These are phyloP conservation scores for Sphagnum tenellum DNA, from an alignment of 225 moss, liverwort and hornwort species.

Conservation along the genomic window DNA sequence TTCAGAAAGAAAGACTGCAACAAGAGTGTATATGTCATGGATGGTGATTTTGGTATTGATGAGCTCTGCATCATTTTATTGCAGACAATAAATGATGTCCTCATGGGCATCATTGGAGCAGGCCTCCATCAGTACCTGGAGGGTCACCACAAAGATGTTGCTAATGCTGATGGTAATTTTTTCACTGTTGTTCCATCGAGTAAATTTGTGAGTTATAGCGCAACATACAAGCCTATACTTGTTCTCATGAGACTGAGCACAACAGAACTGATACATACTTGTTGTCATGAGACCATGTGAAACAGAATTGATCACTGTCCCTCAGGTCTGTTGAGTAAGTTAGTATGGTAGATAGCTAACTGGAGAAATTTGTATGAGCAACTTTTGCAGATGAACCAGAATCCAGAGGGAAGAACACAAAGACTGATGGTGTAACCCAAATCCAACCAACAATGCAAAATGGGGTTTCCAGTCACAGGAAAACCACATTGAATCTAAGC, in stretches of 20 bases:
- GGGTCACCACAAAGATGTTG: conserved; percentile 11
- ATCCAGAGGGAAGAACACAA: neutral
- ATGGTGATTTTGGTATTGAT: too few species aligned
- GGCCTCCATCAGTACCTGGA: conserved; percentile 54
- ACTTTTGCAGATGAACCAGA: neutral
- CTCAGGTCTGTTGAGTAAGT: too few species aligned
- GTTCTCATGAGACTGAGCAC: neutral
- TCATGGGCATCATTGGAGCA: conserved; percentile 52
- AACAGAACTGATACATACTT: too few species aligned
- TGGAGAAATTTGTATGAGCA: neutral
- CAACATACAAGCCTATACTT: neutral
- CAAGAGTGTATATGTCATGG: too few species aligned
- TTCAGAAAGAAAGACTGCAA: too few species aligned
- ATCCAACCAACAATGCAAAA: neutral
- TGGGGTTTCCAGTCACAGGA: neutral
- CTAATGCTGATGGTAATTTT: neutral
- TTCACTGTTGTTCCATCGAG: neutral
- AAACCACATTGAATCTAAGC: conserved; percentile 18
- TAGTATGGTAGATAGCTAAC: too few species aligned
- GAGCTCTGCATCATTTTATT: too few species aligned
- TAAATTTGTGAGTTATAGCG: neutral
- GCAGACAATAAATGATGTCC: conserved; percentile 85
- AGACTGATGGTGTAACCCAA: conserved; percentile 1
- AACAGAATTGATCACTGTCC: too few species aligned
- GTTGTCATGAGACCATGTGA: too few species aligned